Percentiles rank a stretch among this genome's conserved stretches.
Conservation (phyloP, 352 stramenopile species). For the Globisporangium megalacanthum region DNA sequence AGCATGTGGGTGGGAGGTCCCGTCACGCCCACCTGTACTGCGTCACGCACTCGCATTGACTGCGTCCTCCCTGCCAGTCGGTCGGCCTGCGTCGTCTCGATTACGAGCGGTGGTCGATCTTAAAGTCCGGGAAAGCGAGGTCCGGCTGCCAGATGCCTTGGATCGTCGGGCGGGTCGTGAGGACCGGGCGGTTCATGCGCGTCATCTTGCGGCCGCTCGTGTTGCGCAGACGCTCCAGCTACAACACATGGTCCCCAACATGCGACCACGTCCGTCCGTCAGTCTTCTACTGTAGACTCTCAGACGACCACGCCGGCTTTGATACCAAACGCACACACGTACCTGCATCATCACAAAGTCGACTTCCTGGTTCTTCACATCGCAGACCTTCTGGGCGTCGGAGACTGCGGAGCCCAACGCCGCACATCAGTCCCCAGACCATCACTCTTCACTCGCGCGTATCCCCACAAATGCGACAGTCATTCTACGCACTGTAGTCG, state of each 20-base stretch:
- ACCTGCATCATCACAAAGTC: slow-evolving; percentile 79
- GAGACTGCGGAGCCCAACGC: slow-evolving; percentile 39
- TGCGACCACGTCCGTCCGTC: neutral
- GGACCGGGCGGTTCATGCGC: slow-evolving; percentile 75
- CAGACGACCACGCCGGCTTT: neutral
- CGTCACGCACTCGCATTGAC: no score
- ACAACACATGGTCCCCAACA: neutral
- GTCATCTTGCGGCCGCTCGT: slow-evolving; percentile 88
- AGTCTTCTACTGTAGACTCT: neutral
- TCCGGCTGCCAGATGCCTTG: slow-evolving; percentile 88
- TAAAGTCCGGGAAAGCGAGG: slow-evolving; percentile 81
- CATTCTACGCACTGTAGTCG: slow-evolving; percentile 61
- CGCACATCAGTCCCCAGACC: neutral
- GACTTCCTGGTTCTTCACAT: slow-evolving; percentile 88
- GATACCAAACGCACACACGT: slow-evolving; percentile 2
- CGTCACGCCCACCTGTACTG: neutral
- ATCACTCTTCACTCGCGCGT: neutral
- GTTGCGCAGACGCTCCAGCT: slow-evolving; percentile 82
- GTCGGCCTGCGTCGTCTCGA: neutral
- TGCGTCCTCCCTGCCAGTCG: no score
- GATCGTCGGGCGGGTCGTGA: slow-evolving; percentile 74
- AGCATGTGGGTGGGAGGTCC: neutral
- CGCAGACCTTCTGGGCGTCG: slow-evolving; percentile 73
- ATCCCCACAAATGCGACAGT: neutral
- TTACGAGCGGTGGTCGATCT: slow-evolving; percentile 62